Evolutionary conservation across 139 green algal genomes (phyloP).

Genomic region (Dunaliella primolecta): DNA sequence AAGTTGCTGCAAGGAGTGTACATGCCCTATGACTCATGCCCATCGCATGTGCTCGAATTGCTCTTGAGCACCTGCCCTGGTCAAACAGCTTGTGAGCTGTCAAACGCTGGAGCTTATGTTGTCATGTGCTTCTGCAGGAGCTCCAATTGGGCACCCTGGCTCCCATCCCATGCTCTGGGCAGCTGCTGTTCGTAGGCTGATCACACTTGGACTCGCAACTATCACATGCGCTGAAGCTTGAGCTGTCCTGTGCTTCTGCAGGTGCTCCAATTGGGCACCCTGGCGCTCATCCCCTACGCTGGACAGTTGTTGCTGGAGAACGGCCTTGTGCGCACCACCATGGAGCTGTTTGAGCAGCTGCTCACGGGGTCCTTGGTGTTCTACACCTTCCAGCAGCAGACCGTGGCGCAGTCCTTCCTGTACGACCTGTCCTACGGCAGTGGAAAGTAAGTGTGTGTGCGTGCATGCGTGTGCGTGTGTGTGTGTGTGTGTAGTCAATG

Average conservation of each 20-base stretch:
- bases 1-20: no score
- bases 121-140: no score
- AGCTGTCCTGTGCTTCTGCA: no score
- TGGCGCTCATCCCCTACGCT: conserved; percentile 48
- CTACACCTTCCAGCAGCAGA: conserved; percentile 55
- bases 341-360: conserved; percentile 37
- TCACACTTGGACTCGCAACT: no score
- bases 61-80: no score
- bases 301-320: conserved; percentile 49
- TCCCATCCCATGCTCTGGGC: conserved; percentile 44
- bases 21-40: no score
- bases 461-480: neutral
- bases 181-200: conserved; percentile 53
- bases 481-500: neutral
- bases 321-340: conserved; percentile 26
- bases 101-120: no score
- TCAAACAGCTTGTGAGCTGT: no score
- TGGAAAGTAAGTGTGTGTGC: conserved; percentile 26
- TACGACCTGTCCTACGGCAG: conserved; percentile 38
- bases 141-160: conserved; percentile 46
- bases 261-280: conserved; percentile 45
- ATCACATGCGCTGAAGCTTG: no score
- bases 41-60: no score
- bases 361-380: conserved; percentile 40
- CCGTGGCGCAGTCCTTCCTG: conserved; percentile 8